Evolutionary conservation across 2,329 filamentous ascomycete species (phyloP).

Genomic region (Xylaria polymorpha): DNA sequence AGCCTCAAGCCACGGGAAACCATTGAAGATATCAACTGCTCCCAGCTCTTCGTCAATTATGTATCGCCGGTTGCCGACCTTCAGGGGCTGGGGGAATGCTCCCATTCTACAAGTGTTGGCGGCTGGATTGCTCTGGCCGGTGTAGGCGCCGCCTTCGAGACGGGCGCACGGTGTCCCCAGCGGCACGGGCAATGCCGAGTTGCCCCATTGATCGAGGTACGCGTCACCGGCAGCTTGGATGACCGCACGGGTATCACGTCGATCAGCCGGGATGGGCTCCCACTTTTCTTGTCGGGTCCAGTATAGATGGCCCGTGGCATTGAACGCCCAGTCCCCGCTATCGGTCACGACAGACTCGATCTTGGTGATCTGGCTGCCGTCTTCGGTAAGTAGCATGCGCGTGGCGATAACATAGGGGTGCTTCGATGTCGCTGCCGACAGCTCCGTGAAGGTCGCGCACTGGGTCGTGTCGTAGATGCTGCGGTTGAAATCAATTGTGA

Average conservation of each 20-base stretch:
- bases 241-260: slow-evolving; percentile 46
- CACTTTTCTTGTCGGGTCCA: slow-evolving; percentile 49
- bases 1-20: slow-evolving; percentile 48
- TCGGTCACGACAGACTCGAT: slow-evolving; percentile 50
- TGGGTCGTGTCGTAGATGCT: slow-evolving; percentile 51
- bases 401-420: slow-evolving; percentile 52
- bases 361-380: slow-evolving; percentile 42
- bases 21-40: slow-evolving; percentile 49
- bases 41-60: slow-evolving; percentile 50
- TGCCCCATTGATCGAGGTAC: slow-evolving; percentile 48
- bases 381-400: slow-evolving; percentile 45
- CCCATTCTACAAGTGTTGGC: slow-evolving; percentile 48
- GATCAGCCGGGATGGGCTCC: slow-evolving; percentile 47
- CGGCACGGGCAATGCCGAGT: slow-evolving; percentile 44
- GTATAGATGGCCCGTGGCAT: slow-evolving; percentile 46
- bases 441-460: slow-evolving; percentile 58
- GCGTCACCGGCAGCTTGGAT: slow-evolving; percentile 50
- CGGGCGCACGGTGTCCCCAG: slow-evolving; percentile 49
- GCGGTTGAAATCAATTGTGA: slow-evolving; percentile 52
- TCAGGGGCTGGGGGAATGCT: slow-evolving; percentile 47
- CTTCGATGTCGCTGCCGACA: slow-evolving; percentile 50
- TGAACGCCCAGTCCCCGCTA: slow-evolving; percentile 50
- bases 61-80: slow-evolving; percentile 46
- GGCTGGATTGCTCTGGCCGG: slow-evolving; percentile 37
- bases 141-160: slow-evolving; percentile 49